Evolutionary conservation across 768 basidiomycete species (phyloP), one percentile per base, ranked within the genome.

Genomic region (Lactarius vividus): DNA sequence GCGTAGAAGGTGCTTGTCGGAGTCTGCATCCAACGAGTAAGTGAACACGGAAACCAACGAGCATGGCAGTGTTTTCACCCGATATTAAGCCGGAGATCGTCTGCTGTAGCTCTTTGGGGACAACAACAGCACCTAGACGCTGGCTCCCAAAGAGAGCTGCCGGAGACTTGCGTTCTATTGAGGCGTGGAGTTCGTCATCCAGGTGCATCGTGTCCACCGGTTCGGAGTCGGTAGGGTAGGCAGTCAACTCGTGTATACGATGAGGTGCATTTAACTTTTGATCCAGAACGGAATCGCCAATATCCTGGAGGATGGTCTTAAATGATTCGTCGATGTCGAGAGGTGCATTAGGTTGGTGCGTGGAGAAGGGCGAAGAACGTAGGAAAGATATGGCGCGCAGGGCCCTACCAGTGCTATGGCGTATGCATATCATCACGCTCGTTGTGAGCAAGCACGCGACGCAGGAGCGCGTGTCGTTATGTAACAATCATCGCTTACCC

Each of bases 131-230:
- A 10, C 92, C 91, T 57, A 92, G 81, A 52, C 82, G 78, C 64
- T 86, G 81, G 70, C 89, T 88, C 20, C 94, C 96, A 74, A 91
- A 91, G 28, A 80, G 78, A 23, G 94, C 93, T 26, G 92, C 93
- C 52, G 92, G 89, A 29, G 92, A 93, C 73, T 90, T 90, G 59
- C 85, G 79, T 53, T 74, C 83, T 73, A 70, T 79, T 69, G 68
- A 71, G 10, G 77, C 73, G 28, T 75, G 71, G 26, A 72, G 64
- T 20, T 78, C 77, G 49, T 77, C 78, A 29, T 75, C 75, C 58
- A 74, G 73, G 40, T 76, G 66, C 5, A 60, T 68, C 62, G 68
- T 67, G 20, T 79, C 73, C 3, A 73, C 71, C 5, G 77, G 64
- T 28, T 67, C 57, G 2, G 70, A 56, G 37, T 73, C 78, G 28